phyloP scores from a whole-genome alignment of 78 protist species.

The Acrasis kona region DNA sequence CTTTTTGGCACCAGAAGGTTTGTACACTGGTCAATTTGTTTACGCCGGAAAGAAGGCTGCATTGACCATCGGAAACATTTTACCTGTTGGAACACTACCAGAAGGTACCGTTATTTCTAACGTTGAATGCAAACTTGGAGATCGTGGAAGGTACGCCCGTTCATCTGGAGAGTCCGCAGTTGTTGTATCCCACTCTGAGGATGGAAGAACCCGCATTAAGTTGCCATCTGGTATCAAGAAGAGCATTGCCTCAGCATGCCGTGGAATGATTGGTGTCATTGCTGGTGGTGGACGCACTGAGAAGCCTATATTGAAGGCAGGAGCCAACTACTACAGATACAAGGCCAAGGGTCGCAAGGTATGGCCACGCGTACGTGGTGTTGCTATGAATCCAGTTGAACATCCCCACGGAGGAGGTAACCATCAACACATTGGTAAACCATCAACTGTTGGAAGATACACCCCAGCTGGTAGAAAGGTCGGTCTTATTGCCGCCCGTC shows the following conservation, averaged over 20 bases:
- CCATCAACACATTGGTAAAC: slow-evolving; percentile 99
- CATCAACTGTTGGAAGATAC: slow-evolving; percentile 83
- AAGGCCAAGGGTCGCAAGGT: slow-evolving; percentile 90
- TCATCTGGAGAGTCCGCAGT: slow-evolving; percentile 95
- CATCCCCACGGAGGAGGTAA: slow-evolving; percentile 88
- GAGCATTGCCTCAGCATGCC: slow-evolving; percentile 61
- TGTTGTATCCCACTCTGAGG: slow-evolving; percentile 89
- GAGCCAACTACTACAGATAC: slow-evolving; percentile 91
- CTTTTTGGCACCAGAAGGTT: slow-evolving; percentile 97
- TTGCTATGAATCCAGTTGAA: slow-evolving; percentile 94
- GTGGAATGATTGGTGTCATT: slow-evolving; percentile 97
- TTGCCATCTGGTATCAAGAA: slow-evolving; percentile 97
- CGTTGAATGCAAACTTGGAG: slow-evolving; percentile 92
- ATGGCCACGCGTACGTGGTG: slow-evolving; percentile 99
- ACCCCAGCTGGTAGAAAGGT: slow-evolving; percentile 94
- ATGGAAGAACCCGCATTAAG: slow-evolving; percentile 80
- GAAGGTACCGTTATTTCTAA: slow-evolving; percentile 98
- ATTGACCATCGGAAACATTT: slow-evolving; percentile 93
- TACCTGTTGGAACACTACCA: slow-evolving; percentile 87
- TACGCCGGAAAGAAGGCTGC: slow-evolving; percentile 89
- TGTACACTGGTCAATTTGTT: slow-evolving; percentile 97
- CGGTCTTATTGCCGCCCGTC: slow-evolving; percentile 98
- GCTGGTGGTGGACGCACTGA: slow-evolving; percentile 99
- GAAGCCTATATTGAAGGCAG: slow-evolving; percentile 99
- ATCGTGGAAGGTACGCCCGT: slow-evolving; percentile 89